Evolutionary conservation across 148 eudicot genomes (phyloP), one percentile per base, ranked within the genome.

Genomic region (Chenopodium album): DNA sequence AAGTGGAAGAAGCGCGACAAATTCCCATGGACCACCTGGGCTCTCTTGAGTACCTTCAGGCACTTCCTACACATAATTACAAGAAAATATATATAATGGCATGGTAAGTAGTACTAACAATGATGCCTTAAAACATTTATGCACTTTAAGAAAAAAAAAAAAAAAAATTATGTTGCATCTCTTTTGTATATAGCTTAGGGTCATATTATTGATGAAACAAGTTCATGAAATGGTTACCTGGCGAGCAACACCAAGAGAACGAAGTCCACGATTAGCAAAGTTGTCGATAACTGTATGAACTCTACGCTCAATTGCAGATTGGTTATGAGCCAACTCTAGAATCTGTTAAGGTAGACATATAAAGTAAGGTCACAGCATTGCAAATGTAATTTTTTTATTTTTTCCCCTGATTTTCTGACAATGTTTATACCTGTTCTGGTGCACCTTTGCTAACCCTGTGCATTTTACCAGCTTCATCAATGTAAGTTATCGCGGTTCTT

Each of bases 391-490:
- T 37, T 28, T n/a, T 19, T 9, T 8, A 9, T 8, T 3, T 68
- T 2, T 31, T 3, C 1, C 11, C 6, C 10, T 1, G 1, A 47
- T 44, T 47, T 0, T 14, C 17, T 14, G 63, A 28, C 16, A 29
- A 70, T 20, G 28, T 31, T 60, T 4, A 20, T 86, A 92, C 94
- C 94, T 92, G 92, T 84, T 92, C 97, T 22, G 97, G 97, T 74
- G 97, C 97, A 81, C 97, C 97, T 91, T 92, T 92, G 89, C 97
- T 92, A 63, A 89, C 94, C 85, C 97, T 85, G 76, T 87, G 92
- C 97, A 87, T 86, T 82, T 83, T 88, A 69, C 92, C 94, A 47
- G 83, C 84, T 63, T 85, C 46, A 50, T 92, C 94, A 9, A 87
- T 82, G 82, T 88, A 92, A 64, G 97, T 92, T 31, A 92, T 82